Evolutionary conservation across 495 filamentous ascomycete species (phyloP), one percentile per base, ranked within the genome.

Genomic region (Zalerion maritima): DNA sequence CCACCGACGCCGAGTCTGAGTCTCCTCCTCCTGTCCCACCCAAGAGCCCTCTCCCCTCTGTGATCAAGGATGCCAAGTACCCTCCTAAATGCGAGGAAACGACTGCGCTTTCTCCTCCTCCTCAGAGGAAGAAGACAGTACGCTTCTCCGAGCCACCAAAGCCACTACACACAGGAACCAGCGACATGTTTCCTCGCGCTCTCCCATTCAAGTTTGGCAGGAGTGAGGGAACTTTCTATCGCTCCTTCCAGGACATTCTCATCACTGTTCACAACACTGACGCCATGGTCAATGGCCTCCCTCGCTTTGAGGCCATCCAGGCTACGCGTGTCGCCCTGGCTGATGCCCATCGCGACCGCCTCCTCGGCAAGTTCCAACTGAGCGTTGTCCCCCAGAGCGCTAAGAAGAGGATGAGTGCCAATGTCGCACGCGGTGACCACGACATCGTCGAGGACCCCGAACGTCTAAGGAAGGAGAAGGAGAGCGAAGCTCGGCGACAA

Each of bases 261-360:
- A 62, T 71, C 18, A 60, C 60, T 23, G 68, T 67, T 15, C 64
- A 58, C 32, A 56, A 61, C 28, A 55, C 46, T n/a, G 89, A 96
- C 49, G 69, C 73, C 8, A 91, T 91, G 42, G 62, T 84, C 34
- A 79, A 93, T 47, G 75, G 81, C 3, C 73, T 79, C 36, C 69
- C 79, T 17, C 76, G 89, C 26, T 89, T 84, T 30, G 89, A 96
- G 45, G 85, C 87, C 11, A 57, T 94, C 8, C 85, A 93, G 46
- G 70, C 87, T 13, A 69, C 75, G 37, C 77, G 89, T 7, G 64
- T 85, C 11, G 69, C 64, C 13, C 55, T 81, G 38, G 59, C 63
- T 21, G 62, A 70, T 28, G 48, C 60, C 28, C 78, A 85, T 42
- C 61, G 70, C 36, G 72, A 78, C 46, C 75, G 80, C 43, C 64